Evolutionary conservation across 768 basidiomycete genomes (phyloP), one percentile per base, ranked within the genome.

Genomic region (Russula sp.): DNA sequence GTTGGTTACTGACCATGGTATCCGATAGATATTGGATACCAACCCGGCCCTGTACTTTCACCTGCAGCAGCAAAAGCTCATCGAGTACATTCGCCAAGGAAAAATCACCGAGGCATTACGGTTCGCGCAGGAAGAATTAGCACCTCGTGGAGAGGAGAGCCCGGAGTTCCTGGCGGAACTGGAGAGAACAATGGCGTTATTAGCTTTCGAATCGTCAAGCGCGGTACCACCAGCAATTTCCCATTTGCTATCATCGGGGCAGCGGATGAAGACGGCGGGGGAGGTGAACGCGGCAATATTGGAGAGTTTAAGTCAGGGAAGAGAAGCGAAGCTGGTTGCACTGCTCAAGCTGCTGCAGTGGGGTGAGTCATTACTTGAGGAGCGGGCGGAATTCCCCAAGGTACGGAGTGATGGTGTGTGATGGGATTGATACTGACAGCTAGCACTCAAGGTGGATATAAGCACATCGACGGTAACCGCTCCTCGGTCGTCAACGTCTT

Each of bases 211-310:
- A 65, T 79, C 84, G 2, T 78, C 82, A 1, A 77, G 84, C 34
- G 71, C 76, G 49, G 80, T 81, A 42, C 90, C 92, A 27, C 68
- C 81, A 31, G 80, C 80, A 48, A 92, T 97, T 68, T 79, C 84
- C 20, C 87, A 93, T 59, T 77, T 98, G 58, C 75, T 98, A 71
- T 87, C 88, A 34, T 88, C 91, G 35, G 86, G 85, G 22, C 94
- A 98, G 73, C 82, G 96, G 55, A 82, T 92, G 83, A 90, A 89
- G 76, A 96, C 95, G n/a, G 95, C 95, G 1, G 87, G 89, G 22
- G 93, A 96, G 76, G 86, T 98, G 72, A 99, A 99, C 71, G 89
- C 91, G 1, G 95, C 96, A 37, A 96, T 99, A 59, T 77, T 99
- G 71, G 91, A 94, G 70, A 90, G 88, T 70, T 78, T 94, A 65